Base-by-base conservation (phyloP, 495 filamentous ascomycete species). In the Penicillium robsamsonii region DNA sequence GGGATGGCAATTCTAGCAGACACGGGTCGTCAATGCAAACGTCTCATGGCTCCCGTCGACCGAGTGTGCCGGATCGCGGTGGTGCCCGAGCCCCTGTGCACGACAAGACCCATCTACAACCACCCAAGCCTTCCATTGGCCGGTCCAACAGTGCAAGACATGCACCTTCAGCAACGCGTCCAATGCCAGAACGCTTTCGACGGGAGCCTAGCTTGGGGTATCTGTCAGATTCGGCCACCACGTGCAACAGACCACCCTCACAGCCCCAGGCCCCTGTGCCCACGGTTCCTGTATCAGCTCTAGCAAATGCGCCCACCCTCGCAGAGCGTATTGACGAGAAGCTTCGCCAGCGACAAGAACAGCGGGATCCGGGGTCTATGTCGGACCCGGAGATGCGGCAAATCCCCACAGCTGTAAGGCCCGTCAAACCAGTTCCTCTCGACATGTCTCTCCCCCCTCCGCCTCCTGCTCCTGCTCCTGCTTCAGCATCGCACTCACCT, bases 271-370 rank as follows among this genome's bases (percentile, higher is more conserved):
- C 37, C 12, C 38, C 35, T 31, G 24, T 49, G 11, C 13, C 56
- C 22, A 18, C 22, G 3, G 42, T 11, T 12, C 49, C 57, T 10
- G 46, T 33, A 15, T 55, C 46, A 5, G 17, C 56, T 49, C 50
- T 37, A 25, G 27, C 18, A 43, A 61, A 20, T 48, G 53, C 46
- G 17, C 63, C 58, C 5, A 71, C 69, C 8, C 59, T 76, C 22
- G 71, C 73, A 1, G 69, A 74, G 31, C 61, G 69, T 33, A 46
- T 76, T 9, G 73, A 76, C 35, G 72, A 77, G 50, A 75, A 75
- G 47, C 59, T 75, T 11, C 59, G 62, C 30, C 57, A 59, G 24
- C 67, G 67, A 50, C 65, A 67, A 24, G 65, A 69, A 37, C 61
- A 51, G 29, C 67, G 65, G 37, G 69, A 68, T 7, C 48, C 57